phyloP scores from a whole-genome alignment of 208 protist genomes.

The Acanthamoeba royreba region DNA sequence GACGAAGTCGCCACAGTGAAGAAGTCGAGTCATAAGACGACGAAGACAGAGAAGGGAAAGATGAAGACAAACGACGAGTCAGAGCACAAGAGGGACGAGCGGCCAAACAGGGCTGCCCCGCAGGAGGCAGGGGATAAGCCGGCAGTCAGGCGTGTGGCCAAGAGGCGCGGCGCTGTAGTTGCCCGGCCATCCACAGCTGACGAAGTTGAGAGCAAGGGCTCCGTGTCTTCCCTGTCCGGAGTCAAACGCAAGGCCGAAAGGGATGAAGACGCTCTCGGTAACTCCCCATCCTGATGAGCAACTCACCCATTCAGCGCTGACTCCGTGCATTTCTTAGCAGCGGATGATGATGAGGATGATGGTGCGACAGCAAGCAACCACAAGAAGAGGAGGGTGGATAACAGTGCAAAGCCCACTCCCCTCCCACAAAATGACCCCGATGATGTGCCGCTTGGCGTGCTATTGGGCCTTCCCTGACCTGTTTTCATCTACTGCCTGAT shows the following conservation, averaged over 20 bases:
- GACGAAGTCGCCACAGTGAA: neutral
- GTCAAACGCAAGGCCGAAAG: neutral
- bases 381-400: too few species aligned
- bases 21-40: neutral
- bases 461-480: neutral
- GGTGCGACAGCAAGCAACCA: too few species aligned
- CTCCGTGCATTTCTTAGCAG: too few species aligned
- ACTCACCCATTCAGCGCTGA: too few species aligned
- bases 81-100: neutral
- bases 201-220: neutral
- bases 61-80: too few species aligned
- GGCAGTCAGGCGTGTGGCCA: neutral
- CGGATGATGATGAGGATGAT: too few species aligned
- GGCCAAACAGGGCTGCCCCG: too few species aligned
- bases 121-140: too few species aligned
- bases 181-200: neutral
- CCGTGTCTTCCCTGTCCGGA: neutral
- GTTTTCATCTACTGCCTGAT: too few species aligned
- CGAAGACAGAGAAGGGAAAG: neutral
- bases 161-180: neutral
- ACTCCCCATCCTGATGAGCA: too few species aligned
- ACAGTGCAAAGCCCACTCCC: neutral
- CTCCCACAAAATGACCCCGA: neutral
- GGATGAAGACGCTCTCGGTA: neutral
- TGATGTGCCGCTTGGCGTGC: neutral